Base-by-base conservation (phyloP, 2,329 filamentous ascomycete species). In the Alternaria sp. region DNA sequence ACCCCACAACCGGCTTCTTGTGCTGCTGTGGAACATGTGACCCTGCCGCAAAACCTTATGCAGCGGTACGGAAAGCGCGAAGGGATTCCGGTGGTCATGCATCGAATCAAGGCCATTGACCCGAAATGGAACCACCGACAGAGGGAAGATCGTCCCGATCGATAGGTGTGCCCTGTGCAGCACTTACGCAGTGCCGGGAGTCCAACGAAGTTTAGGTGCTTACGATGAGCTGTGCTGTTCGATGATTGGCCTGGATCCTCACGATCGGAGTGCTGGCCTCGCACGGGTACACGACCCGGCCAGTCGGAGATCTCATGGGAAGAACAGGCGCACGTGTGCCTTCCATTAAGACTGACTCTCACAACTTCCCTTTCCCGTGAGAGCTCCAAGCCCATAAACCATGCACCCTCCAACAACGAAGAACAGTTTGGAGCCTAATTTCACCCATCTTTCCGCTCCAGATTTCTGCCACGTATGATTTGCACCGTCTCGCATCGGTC, bases 391-490 rank as follows among this genome's bases (percentile, higher is more conserved):
- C 12, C 26, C 25, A 25, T 30, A 19, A 30, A 9, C 44, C n/a
- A 30, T 5, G 17, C n/a, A 19, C 17, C 23, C n/a, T 26, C 50
- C 50, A 12, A 45, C 6, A 9, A 13, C 17, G n/a, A 19, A 40
- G 11, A 6, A 44, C 23, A 40, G n/a, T 19, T 45, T 26, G 7
- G 12, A 19, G 19, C 32, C 28, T 47, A 32, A 40, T 15, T n/a
- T 62, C 40, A 60, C 19, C 45, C 54, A 45, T 54, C 49, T 51
- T 56, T 46, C 43, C 36, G 59, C 61, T 77, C 71, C 46, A 77
- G 32, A 47, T 76, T 70, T 55, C 66, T 59, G 9, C 56, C 67
- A 57, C 68, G 36, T 68, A 65, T 52, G 19, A 69, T 54, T 15
- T 70, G 64, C 13, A 72, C 49, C 3, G 43, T 49, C 36, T 68